Percentiles rank a stretch among this genome's conserved stretches.
Evolutionary conservation across 1,139 yeast genomes (phyloP).

Genomic region (Pneumocystis oryctolagi): DNA sequence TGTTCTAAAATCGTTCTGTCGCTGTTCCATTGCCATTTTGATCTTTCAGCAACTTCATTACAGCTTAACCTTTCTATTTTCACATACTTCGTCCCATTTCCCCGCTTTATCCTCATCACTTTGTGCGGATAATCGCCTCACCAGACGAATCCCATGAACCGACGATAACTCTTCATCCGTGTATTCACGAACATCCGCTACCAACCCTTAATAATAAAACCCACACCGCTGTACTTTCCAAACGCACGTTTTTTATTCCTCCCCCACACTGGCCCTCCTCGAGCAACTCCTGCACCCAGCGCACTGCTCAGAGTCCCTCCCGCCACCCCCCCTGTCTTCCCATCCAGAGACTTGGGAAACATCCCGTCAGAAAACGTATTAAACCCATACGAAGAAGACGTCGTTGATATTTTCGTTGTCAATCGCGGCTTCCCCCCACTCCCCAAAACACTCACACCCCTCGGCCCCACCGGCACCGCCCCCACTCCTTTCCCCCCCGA

Average conservation of each 20-base stretch:
- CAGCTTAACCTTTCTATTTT: not conserved
- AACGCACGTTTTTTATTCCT: not conserved
- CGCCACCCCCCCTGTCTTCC: not conserved
- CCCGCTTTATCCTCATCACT: conserved; percentile 5
- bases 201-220: not conserved
- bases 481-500: not conserved
- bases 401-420: not conserved
- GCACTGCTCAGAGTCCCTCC: conserved; percentile 16
- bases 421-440: not conserved
- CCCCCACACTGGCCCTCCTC: conserved; percentile 16
- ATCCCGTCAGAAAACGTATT: not conserved
- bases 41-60: not conserved
- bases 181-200: conserved; percentile 4
- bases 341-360: conserved; percentile 7
- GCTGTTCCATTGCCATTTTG: not conserved
- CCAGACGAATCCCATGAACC: conserved; percentile 10
- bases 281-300: conserved; percentile 24
- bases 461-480: not conserved
- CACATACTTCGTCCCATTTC: conserved; percentile 11
- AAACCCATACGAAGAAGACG: not conserved
- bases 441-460: too few species aligned
- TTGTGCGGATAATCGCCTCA: conserved; percentile 3
- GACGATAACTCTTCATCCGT: conserved; percentile 11
- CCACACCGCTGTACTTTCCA: too few species aligned
- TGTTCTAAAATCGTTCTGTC: not conserved